Percentiles rank a stretch among this genome's conserved stretches.
phyloP scores from a whole-genome alignment of 2,329 filamentous ascomycete species.

The Ophiostoma triangulosporum region DNA sequence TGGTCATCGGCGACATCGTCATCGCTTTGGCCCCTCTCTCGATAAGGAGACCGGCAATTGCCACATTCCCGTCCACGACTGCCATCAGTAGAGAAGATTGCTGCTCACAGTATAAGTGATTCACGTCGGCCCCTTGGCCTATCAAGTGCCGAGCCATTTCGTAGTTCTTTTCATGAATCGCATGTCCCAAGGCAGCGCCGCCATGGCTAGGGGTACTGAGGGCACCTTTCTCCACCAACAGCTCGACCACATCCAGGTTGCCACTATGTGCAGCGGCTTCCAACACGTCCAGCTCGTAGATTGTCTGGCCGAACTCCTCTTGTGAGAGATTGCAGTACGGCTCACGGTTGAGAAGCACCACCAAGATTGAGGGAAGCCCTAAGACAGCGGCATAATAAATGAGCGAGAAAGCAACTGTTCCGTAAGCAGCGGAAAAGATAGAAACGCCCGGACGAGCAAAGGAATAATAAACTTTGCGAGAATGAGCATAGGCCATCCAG shows the following conservation, averaged over 20 bases:
- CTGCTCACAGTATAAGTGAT: no score
- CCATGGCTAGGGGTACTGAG: not conserved
- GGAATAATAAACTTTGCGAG: no score
- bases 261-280: not conserved
- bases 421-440: no score
- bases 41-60: no score
- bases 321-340: not conserved
- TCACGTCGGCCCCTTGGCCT: no score
- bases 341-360: not conserved
- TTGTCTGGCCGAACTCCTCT: not conserved
- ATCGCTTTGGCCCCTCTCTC: no score
- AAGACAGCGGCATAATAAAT: not conserved
- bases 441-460: no score
- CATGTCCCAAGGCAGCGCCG: not conserved
- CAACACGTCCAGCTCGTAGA: not conserved
- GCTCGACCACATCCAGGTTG: not conserved
- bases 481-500: no score
- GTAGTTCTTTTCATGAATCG: not conserved
- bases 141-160: no score
- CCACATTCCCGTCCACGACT: no score
- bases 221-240: not conserved
- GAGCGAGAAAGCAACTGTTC: not conserved
- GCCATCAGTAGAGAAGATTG: no score
- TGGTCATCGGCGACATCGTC: no score
- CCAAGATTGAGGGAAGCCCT: not conserved